Conservation (phyloP, 768 basidiomycete species). For the Xerocomellus intermedius region DNA sequence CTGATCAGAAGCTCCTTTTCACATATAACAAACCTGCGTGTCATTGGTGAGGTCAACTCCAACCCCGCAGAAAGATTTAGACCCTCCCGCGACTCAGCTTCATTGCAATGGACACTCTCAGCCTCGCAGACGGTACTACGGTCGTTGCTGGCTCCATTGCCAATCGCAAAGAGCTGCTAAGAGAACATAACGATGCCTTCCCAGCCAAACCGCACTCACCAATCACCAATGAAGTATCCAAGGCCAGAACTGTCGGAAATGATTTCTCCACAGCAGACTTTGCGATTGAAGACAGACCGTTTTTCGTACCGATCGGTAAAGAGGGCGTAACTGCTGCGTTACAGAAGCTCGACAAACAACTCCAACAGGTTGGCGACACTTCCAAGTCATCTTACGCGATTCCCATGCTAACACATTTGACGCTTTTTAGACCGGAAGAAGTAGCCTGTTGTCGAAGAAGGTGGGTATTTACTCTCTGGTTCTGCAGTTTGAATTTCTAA, state of each 20-base stretch:
- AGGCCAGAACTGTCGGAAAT: slow-evolving; percentile 19
- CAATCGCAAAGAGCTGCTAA: slow-evolving; percentile 25
- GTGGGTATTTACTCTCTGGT: slow-evolving; percentile 20
- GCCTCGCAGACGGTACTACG: slow-evolving; percentile 44
- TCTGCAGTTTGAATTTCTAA: neutral
- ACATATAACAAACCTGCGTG: neutral
- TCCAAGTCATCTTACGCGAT: neutral
- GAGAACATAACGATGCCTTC: slow-evolving; percentile 18
- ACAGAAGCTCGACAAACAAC: slow-evolving; percentile 64
- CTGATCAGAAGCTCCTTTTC: neutral
- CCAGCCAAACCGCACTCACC: slow-evolving; percentile 20
- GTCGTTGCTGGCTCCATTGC: slow-evolving; percentile 42
- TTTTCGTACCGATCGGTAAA: slow-evolving; percentile 67
- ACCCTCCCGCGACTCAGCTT: neutral
- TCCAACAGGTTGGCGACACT: slow-evolving; percentile 37
- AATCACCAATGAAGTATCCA: slow-evolving; percentile 10
- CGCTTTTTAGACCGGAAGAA: slow-evolving; percentile 51
- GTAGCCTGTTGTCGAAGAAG: slow-evolving; percentile 63
- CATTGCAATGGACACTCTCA: slow-evolving; percentile 30
- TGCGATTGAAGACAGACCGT: slow-evolving; percentile 56
- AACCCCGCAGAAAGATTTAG: neutral
- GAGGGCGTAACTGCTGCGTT: slow-evolving; percentile 69
- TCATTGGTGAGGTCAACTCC: neutral
- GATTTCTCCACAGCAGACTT: slow-evolving; percentile 52
- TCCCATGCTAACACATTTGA: slow-evolving; percentile 1